A percentile compares a stretch with the other conserved stretches of the same genome.
Evolutionary conservation across 2,329 filamentous ascomycete genomes (phyloP).

Genomic region (Aureobasidium sp.): DNA sequence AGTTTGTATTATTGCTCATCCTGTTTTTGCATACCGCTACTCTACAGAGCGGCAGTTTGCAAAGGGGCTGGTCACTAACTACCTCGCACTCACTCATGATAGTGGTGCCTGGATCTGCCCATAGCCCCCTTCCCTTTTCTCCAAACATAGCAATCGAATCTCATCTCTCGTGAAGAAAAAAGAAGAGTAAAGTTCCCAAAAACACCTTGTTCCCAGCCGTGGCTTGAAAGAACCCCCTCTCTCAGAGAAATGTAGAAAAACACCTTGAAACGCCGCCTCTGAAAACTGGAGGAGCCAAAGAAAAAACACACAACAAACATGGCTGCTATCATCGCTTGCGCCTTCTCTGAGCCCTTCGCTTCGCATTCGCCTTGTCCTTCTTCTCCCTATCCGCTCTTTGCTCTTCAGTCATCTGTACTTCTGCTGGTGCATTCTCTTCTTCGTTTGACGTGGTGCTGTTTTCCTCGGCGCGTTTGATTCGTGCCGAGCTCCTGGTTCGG

Average conservation of each 20-base stretch:
- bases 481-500: background rate
- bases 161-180: constrained; percentile 7
- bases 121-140: background rate
- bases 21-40: background rate
- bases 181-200: background rate
- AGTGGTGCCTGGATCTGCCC: background rate
- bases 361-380: constrained; percentile 18
- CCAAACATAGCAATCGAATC: background rate
- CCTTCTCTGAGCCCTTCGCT: constrained; percentile 15
- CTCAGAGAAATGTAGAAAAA: background rate
- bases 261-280: background rate
- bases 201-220: constrained; percentile 5
- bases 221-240: background rate
- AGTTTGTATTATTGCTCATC: background rate
- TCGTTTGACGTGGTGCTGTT: background rate
- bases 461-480: constrained; percentile 1
- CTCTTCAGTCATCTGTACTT: constrained; percentile 11
- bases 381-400: constrained; percentile 11
- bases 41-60: background rate
- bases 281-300: background rate
- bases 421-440: constrained; percentile 1
- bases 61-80: background rate
- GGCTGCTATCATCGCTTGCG: background rate
- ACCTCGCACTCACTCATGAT: background rate
- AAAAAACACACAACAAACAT: background rate